Evolutionary conservation across 1,284 basidiomycete species (phyloP).

Genomic region (Ceratobasidium sp.): DNA sequence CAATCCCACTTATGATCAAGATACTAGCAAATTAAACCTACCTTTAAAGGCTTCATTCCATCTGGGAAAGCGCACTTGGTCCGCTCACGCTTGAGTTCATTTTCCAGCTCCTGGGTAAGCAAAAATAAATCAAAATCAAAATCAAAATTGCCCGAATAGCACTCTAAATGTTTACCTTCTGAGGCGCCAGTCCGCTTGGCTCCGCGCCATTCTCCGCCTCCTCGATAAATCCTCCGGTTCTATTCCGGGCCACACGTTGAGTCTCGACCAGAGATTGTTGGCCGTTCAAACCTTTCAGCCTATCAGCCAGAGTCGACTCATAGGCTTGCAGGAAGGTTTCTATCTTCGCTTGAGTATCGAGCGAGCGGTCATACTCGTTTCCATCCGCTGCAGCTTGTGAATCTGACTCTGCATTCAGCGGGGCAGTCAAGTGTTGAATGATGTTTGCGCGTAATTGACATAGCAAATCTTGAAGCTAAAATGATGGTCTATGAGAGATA

Average conservation of each 20-base stretch:
- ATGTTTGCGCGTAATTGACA: background rate
- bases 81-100: background rate
- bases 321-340: conserved; percentile 15
- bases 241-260: background rate
- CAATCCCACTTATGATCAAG: too few relatives aligned
- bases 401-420: background rate
- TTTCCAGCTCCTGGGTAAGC: conserved; percentile 5
- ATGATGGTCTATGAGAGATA: too few relatives aligned
- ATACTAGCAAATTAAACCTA: background rate
- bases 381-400: background rate
- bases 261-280: conserved; percentile 8
- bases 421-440: background rate
- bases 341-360: conserved; percentile 4
- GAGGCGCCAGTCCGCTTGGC: background rate
- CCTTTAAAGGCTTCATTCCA: conserved; percentile 5
- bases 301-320: background rate
- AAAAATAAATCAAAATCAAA: background rate
- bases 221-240: background rate
- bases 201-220: background rate
- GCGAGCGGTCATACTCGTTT: background rate
- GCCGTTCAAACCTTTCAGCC: conserved; percentile 9
- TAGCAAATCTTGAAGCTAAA: background rate
- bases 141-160: background rate
- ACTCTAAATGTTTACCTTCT: background rate
- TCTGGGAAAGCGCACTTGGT: background rate